Conservation (phyloP, 306 rosid genomes). For the Calophaca sinica region DNA sequence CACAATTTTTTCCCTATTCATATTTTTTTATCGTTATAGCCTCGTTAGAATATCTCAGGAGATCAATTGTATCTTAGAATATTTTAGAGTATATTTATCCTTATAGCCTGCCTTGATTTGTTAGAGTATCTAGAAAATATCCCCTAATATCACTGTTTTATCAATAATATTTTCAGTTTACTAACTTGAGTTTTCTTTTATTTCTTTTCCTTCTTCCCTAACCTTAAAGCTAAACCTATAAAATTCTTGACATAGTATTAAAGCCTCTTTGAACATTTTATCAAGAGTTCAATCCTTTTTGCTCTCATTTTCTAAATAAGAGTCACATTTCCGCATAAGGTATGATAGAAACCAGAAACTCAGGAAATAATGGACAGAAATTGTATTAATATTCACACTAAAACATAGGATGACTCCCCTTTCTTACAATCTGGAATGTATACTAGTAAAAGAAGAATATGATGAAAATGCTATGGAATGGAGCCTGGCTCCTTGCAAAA, state of each 20-base stretch:
- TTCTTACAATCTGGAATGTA: no score
- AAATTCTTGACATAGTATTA: background rate
- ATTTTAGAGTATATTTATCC: no score
- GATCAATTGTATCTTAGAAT: no score
- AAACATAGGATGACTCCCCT: no score
- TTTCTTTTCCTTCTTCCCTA: background rate
- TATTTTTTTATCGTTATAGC: background rate
- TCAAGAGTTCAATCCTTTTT: background rate
- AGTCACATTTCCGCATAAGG: background rate
- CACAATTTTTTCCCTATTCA: background rate
- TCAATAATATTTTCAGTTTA: constrained; percentile 12
- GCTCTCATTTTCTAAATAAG: no score
- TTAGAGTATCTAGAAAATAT: background rate
- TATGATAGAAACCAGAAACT: no score
- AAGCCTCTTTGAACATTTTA: background rate
- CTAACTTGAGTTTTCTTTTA: background rate
- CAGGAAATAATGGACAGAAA: no score
- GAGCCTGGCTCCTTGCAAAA: no score
- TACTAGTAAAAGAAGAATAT: no score
- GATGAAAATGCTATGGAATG: no score
- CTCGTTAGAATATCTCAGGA: constrained; percentile 6
- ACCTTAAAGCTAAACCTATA: background rate
- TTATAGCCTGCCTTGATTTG: no score
- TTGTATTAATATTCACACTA: no score
- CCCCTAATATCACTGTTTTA: background rate